phyloP scores from a whole-genome alignment of 305 asterid species.

The Fraxinus baroniana region DNA sequence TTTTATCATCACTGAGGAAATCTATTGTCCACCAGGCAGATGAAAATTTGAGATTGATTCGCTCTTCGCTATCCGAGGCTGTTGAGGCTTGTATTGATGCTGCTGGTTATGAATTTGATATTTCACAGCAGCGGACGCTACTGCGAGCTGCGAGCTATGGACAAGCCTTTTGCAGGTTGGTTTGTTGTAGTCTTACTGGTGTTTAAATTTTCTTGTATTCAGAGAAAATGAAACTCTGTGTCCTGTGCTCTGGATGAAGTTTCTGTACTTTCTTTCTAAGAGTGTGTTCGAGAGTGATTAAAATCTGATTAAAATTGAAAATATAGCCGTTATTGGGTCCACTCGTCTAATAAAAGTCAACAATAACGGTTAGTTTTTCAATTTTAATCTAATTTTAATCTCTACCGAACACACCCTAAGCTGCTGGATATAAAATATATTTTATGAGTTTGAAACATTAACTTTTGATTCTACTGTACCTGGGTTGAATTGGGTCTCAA shows the following conservation, averaged over 20 bases:
- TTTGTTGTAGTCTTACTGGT: constrained; percentile 16
- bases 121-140: constrained; percentile 70
- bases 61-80: constrained; percentile 84
- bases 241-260: neutral
- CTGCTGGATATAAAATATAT: neutral
- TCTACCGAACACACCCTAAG: too few relatives aligned
- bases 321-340: too few relatives aligned
- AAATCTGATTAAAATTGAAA: too few relatives aligned
- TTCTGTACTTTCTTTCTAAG: neutral
- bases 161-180: constrained; percentile 95
- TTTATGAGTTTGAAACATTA: neutral
- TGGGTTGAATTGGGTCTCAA: neutral
- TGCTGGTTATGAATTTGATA: constrained; percentile 90
- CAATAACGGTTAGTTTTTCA: too few relatives aligned
- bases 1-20: constrained; percentile 11
- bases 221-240: neutral
- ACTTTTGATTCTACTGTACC: neutral
- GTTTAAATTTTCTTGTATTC: constrained; percentile 12
- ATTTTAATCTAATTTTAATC: too few relatives aligned
- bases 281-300: too few relatives aligned
- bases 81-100: constrained; percentile 96
- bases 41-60: constrained; percentile 92
- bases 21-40: constrained; percentile 67
- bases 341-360: too few relatives aligned
- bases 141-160: constrained; percentile 98